These are phyloP conservation scores for Heterobasidion irregulare DNA, from an alignment of 1,284 basidiomycete species.

Conservation along the genomic window DNA sequence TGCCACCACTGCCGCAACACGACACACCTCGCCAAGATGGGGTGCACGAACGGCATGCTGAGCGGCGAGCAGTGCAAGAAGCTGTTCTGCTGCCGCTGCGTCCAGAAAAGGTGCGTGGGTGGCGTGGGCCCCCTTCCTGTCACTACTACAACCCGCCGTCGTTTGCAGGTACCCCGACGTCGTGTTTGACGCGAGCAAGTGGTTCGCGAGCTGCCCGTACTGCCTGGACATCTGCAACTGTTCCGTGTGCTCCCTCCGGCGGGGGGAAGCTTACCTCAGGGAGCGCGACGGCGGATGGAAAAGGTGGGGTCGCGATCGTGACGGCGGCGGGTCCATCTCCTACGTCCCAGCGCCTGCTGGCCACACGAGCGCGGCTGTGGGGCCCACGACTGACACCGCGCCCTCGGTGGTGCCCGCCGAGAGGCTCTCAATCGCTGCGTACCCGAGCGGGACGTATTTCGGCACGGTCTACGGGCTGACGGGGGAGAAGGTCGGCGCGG, in stretches of 20 bases:
- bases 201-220: conserved; percentile 3
- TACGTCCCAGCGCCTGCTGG: not conserved
- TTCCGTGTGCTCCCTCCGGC: conserved; percentile 3
- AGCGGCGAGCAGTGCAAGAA: conserved; percentile 1
- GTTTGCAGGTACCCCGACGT: conserved; percentile 7
- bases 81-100: conserved; percentile 6
- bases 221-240: conserved; percentile 8
- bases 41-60: not conserved
- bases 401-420: not conserved
- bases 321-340: not conserved
- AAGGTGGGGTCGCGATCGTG: not conserved
- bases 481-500: not conserved
- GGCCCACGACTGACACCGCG: not conserved
- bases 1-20: conserved; percentile 9
- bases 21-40: conserved; percentile 6
- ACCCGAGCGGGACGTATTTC: not conserved
- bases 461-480: not conserved
- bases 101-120: conserved; percentile 7
- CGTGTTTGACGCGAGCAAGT: conserved; percentile 4
- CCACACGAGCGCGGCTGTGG: not conserved
- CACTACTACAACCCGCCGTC: no score
- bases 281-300: conserved; percentile 10
- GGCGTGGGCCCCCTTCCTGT: not conserved
- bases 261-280: conserved; percentile 7
- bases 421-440: not conserved